Evolutionary conservation across 2,329 filamentous ascomycete genomes (phyloP).

Genomic region (Colletotrichum godetiae): DNA sequence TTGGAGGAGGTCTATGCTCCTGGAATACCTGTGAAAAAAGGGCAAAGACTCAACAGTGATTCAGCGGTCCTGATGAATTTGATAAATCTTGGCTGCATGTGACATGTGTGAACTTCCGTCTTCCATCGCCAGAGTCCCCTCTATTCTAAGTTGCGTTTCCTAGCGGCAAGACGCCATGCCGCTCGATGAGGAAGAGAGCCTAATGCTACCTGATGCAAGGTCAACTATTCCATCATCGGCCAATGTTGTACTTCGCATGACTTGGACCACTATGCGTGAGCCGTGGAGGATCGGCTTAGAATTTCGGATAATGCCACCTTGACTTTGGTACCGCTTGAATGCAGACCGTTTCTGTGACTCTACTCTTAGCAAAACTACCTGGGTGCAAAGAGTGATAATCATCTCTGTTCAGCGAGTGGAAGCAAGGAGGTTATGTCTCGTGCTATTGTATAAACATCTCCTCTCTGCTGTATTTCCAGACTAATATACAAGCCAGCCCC

Average conservation of each 20-base stretch:
- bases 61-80: not conserved
- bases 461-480: not conserved
- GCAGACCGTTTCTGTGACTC: not conserved
- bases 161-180: not conserved
- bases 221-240: constrained; percentile 9
- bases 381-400: not conserved
- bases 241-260: not conserved
- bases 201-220: not conserved
- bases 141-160: not conserved
- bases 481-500: not conserved
- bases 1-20: too few relatives aligned
- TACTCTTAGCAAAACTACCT: not conserved
- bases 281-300: not conserved
- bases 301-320: not conserved
- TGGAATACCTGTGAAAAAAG: not conserved
- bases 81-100: not conserved
- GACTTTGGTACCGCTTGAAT: not conserved
- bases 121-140: too few relatives aligned
- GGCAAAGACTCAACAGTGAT: not conserved
- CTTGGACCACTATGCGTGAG: not conserved
- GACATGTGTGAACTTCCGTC: not conserved
- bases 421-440: not conserved
- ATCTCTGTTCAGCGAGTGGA: not conserved
- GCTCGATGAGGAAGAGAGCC: not conserved
- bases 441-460: not conserved